Conservation (phyloP, 306 rosid species). For the Echinosophora koreensis region DNA sequence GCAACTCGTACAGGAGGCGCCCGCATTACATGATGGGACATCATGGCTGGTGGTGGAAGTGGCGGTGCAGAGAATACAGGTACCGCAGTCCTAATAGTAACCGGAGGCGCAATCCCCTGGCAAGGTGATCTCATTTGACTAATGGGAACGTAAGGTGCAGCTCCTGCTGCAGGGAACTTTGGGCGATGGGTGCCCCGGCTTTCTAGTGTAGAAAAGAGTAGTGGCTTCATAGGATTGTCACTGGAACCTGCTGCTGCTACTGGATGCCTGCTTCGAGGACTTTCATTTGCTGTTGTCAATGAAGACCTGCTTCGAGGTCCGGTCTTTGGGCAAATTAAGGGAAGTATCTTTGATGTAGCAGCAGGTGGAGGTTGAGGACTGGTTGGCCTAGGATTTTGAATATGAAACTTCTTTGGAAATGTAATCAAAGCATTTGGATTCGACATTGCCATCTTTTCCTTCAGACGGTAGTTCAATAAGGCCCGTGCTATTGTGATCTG, state of each 20-base stretch:
- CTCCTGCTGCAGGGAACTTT: constrained; percentile 83
- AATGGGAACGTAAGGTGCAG: constrained; percentile 86
- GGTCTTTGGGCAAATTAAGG: constrained; percentile 78
- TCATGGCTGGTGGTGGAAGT: constrained; percentile 63
- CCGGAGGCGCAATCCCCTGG: constrained; percentile 90
- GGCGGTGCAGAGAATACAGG: constrained; percentile 93
- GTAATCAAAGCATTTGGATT: constrained; percentile 75
- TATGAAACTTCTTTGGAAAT: constrained; percentile 75
- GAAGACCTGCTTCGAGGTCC: constrained; percentile 58
- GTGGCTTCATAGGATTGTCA: constrained; percentile 50
- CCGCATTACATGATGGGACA: constrained; percentile 58
- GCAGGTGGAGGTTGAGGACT: constrained; percentile 83
- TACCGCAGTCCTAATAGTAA: constrained; percentile 79
- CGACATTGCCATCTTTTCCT: constrained; percentile 80
- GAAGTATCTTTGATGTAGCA: constrained; percentile 89
- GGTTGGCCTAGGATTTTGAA: constrained; percentile 80
- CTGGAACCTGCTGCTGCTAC: constrained; percentile 41
- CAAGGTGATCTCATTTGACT: constrained; percentile 82
- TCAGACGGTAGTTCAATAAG: constrained; percentile 72
- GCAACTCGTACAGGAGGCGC: constrained; percentile 68
- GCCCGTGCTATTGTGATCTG: constrained; percentile 97
- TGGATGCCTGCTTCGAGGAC: constrained; percentile 55
- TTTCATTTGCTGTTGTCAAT: constrained; percentile 47
- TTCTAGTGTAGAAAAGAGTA: constrained; percentile 57
- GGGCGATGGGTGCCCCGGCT: constrained; percentile 61